phyloP scores from a whole-genome alignment of 345 rosid genomes.

The Barbarea vulgaris region DNA sequence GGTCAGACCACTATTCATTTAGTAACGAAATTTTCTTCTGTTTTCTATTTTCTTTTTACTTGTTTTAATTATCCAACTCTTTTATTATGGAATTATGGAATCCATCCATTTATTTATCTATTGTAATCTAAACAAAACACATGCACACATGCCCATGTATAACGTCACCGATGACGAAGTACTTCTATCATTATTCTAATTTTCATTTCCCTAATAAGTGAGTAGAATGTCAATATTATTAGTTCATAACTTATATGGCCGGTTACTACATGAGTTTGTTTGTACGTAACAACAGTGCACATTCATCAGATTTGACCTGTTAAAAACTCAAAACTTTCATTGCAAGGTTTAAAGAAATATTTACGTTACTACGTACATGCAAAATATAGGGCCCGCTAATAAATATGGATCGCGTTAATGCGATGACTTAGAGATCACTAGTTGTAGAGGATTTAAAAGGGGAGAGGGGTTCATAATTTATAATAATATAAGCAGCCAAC shows the following conservation, averaged over 20 bases:
- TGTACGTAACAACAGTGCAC: background rate
- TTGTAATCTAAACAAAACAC: background rate
- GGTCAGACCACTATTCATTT: too few relatives aligned
- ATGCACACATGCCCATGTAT: constrained; percentile 13
- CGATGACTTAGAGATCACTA: background rate
- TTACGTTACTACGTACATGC: background rate
- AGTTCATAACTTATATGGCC: background rate
- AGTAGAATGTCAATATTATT: background rate
- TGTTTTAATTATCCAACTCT: background rate
- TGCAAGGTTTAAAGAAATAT: background rate
- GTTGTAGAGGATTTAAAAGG: background rate
- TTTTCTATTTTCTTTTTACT: too few relatives aligned
- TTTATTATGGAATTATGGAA: background rate
- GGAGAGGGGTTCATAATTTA: background rate
- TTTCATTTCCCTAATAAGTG: background rate
- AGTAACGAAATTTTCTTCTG: background rate
- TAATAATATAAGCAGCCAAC: background rate
- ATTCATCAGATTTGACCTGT: constrained; percentile 24
- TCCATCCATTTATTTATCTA: background rate
- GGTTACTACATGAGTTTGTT: background rate
- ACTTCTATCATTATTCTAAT: background rate
- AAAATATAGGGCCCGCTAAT: background rate
- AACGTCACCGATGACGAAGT: constrained; percentile 31
- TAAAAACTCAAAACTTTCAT: constrained; percentile 5
- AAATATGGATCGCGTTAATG: background rate